Percentiles rank a stretch among this genome's conserved stretches.
Evolutionary conservation across 108 stramenopile species (phyloP).

Genomic region (Nannochloropsis gaditana): DNA sequence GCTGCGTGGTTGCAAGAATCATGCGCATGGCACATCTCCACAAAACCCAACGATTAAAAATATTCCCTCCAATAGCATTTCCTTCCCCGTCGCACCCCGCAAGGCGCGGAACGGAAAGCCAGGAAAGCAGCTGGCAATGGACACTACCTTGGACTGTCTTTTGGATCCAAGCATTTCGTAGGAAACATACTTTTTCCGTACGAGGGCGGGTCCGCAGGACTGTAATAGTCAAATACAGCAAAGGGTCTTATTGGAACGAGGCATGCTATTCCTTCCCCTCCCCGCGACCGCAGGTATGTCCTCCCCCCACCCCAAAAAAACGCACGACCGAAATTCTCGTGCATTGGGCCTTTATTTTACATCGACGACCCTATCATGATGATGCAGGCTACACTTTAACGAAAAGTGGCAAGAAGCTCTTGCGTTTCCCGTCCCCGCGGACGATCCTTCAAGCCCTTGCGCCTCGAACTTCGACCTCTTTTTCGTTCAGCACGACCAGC

Average conservation of each 20-base stretch:
- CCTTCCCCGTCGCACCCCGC: too few relatives aligned
- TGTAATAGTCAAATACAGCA: not conserved
- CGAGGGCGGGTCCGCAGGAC: not conserved
- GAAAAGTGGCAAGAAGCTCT: not conserved
- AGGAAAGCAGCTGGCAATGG: too few relatives aligned
- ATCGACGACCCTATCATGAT: too few relatives aligned
- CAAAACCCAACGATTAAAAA: too few relatives aligned
- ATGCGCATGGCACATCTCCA: too few relatives aligned
- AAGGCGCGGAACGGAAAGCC: too few relatives aligned
- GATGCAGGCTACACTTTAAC: not conserved
- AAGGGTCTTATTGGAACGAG: not conserved
- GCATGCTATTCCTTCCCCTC: not conserved
- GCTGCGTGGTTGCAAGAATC: too few relatives aligned
- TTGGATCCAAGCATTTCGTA: not conserved
- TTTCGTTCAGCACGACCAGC: not conserved
- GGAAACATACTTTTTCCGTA: not conserved
- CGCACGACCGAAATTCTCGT: too few relatives aligned
- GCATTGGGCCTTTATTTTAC: not conserved
- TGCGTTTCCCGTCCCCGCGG: not conserved
- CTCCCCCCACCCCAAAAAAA: too few relatives aligned
- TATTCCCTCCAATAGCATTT: too few relatives aligned
- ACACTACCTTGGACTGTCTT: not conserved
- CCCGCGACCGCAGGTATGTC: not conserved
- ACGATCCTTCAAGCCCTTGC: not conserved
- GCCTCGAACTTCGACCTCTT: not conserved